Percentiles rank a stretch among this genome's conserved stretches.
Evolutionary conservation across 2,329 filamentous ascomycete genomes (phyloP).

Genomic region (Beauveria sp.): DNA sequence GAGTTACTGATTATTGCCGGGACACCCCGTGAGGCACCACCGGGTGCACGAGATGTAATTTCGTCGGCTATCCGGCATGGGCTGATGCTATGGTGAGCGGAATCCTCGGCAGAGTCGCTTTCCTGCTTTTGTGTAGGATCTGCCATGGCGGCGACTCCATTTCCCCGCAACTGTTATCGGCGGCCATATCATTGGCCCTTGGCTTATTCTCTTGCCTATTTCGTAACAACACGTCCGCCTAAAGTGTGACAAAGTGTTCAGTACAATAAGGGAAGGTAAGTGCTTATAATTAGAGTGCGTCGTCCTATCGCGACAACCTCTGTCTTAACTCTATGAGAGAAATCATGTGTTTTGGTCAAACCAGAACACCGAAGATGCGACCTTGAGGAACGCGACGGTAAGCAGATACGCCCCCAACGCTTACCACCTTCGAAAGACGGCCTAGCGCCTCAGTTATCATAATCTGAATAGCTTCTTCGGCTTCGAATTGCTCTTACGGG

Average conservation of each 20-base stretch:
- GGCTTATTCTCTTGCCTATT: conserved; percentile 6
- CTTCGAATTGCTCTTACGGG: not conserved
- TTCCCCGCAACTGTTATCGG: not conserved
- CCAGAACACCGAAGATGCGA: not conserved
- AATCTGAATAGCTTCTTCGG: not conserved
- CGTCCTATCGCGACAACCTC: not conserved
- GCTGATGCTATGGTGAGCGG: not conserved
- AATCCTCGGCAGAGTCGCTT: not conserved
- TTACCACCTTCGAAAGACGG: conserved; percentile 6
- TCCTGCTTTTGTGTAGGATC: not conserved
- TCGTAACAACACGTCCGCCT: not conserved
- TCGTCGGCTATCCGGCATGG: conserved; percentile 1
- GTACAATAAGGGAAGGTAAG: not conserved
- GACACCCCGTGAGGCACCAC: not conserved
- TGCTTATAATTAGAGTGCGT: not conserved
- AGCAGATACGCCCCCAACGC: not conserved
- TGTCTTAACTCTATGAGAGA: too few species aligned
- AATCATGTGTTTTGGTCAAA: not conserved
- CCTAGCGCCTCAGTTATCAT: not conserved
- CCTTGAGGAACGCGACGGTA: not conserved
- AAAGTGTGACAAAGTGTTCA: not conserved
- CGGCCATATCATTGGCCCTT: not conserved
- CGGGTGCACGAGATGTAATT: not conserved
- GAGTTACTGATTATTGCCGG: not conserved
- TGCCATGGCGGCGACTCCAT: not conserved